phyloP scores from a whole-genome alignment of 2,329 filamentous ascomycete genomes.

The Ploettnerulaceae sp. region DNA sequence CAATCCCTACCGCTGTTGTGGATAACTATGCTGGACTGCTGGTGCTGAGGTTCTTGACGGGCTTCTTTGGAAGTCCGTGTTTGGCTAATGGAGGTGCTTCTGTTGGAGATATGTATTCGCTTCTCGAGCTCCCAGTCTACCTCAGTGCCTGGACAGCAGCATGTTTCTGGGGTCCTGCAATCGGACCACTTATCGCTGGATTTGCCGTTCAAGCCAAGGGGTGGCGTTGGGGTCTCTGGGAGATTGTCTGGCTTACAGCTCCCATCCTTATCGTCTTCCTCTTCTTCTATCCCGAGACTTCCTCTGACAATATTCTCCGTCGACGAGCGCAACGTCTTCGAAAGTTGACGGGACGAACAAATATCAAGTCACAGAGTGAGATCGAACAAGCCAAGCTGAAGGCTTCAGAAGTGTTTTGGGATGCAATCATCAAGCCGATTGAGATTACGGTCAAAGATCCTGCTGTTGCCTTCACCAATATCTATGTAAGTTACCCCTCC shows the following conservation, averaged over 20 bases:
- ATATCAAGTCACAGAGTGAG: slow-evolving; percentile 57
- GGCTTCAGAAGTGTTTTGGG: slow-evolving; percentile 41
- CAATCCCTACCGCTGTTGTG: slow-evolving; percentile 58
- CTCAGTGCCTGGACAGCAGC: slow-evolving; percentile 55
- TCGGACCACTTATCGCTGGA: slow-evolving; percentile 57
- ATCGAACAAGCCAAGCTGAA: slow-evolving; percentile 55
- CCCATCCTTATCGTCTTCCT: slow-evolving; percentile 58
- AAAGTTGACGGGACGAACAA: slow-evolving; percentile 50
- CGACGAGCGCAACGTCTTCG: slow-evolving; percentile 57
- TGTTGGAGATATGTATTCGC: slow-evolving; percentile 49
- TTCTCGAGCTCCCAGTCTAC: slow-evolving; percentile 52
- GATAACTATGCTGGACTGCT: slow-evolving; percentile 59
- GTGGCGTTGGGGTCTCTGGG: slow-evolving; percentile 63
- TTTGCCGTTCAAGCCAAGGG: slow-evolving; percentile 52
- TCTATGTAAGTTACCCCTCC: too few relatives aligned
- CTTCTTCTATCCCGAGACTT: slow-evolving; percentile 61
- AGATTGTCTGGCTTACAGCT: slow-evolving; percentile 56
- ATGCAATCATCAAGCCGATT: slow-evolving; percentile 46
- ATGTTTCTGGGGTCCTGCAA: slow-evolving; percentile 47
- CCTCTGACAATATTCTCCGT: slow-evolving; percentile 52
- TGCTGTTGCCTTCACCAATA: slow-evolving; percentile 55
- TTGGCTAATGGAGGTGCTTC: slow-evolving; percentile 55
- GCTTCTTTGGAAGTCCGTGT: slow-evolving; percentile 62
- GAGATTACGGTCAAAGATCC: slow-evolving; percentile 58
- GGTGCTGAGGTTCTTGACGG: slow-evolving; percentile 59